phyloP scores from a whole-genome alignment of 768 basidiomycete genomes.

The Lepiota subincarnata region DNA sequence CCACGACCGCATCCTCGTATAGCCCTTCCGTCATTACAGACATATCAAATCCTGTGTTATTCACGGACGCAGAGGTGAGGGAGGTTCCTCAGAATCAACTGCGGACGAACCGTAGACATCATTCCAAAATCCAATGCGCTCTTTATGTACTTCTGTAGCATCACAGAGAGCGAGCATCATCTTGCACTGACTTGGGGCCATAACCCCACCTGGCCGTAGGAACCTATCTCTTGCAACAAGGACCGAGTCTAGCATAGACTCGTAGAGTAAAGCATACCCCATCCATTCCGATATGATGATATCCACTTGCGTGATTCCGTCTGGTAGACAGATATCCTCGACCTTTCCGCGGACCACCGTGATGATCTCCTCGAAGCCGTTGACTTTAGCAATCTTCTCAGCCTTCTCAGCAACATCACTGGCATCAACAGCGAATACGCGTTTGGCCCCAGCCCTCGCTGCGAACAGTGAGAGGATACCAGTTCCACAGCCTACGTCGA shows the following conservation, averaged over 20 bases:
- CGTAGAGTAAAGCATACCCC: slow-evolving; percentile 89
- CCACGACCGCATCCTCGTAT: slow-evolving; percentile 80
- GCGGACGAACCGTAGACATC: slow-evolving; percentile 75
- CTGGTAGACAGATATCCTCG: slow-evolving; percentile 79
- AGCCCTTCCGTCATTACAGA: slow-evolving; percentile 73
- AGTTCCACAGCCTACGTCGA: slow-evolving; percentile 96
- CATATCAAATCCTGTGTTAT: slow-evolving; percentile 74
- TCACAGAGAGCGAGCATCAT: slow-evolving; percentile 86
- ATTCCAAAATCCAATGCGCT: slow-evolving; percentile 86
- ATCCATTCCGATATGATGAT: slow-evolving; percentile 98
- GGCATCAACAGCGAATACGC: slow-evolving; percentile 90
- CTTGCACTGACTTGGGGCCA: slow-evolving; percentile 88
- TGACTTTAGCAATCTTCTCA: slow-evolving; percentile 70
- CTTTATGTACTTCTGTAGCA: slow-evolving; percentile 67
- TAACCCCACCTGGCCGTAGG: slow-evolving; percentile 68
- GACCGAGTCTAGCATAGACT: slow-evolving; percentile 97
- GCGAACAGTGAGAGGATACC: slow-evolving; percentile 91
- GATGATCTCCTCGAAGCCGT: slow-evolving; percentile 68
- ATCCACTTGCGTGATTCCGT: slow-evolving; percentile 74
- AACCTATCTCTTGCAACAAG: slow-evolving; percentile 85
- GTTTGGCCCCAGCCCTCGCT: slow-evolving; percentile 83
- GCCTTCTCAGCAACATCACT: slow-evolving; percentile 80
- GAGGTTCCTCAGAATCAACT: not conserved
- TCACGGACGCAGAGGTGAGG: not conserved
- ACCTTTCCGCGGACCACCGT: slow-evolving; percentile 89